These are phyloP conservation scores for Arabidopsis arenosa DNA, from an alignment of 345 rosid genomes.

Conservation along the genomic window DNA sequence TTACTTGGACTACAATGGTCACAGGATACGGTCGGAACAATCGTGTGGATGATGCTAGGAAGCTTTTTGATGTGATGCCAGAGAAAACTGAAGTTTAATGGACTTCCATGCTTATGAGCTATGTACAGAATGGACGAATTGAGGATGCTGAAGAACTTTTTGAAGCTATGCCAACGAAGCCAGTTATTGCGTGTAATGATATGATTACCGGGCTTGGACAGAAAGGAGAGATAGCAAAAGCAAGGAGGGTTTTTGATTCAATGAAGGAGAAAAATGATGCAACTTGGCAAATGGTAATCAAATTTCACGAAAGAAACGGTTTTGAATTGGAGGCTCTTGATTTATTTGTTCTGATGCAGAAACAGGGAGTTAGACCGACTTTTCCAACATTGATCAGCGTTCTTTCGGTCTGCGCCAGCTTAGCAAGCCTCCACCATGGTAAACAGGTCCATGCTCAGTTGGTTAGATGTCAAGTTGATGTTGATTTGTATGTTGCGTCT, in stretches of 20 bases:
- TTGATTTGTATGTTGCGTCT: slow-evolving; percentile 67
- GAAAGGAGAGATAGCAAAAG: slow-evolving; percentile 60
- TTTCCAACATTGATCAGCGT: slow-evolving; percentile 69
- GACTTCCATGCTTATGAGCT: slow-evolving; percentile 85
- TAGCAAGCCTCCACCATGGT: slow-evolving; percentile 74
- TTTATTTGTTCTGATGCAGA: slow-evolving; percentile 65
- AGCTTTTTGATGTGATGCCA: slow-evolving; percentile 87
- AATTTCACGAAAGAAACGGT: slow-evolving; percentile 68
- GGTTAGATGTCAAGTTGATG: slow-evolving; percentile 59
- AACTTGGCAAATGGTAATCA: slow-evolving; percentile 71
- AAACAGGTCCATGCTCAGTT: slow-evolving; percentile 69
- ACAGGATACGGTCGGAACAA: slow-evolving; percentile 68
- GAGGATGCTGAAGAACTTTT: slow-evolving; percentile 68
- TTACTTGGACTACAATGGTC: slow-evolving; percentile 83
- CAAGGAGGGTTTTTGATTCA: slow-evolving; percentile 58
- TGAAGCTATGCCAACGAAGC: slow-evolving; percentile 62
- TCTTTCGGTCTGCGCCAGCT: slow-evolving; percentile 69
- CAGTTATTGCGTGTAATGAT: slow-evolving; percentile 63
- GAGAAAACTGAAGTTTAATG: slow-evolving; percentile 79
- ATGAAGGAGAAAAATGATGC: slow-evolving; percentile 68
- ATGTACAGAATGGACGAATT: slow-evolving; percentile 65
- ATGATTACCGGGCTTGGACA: slow-evolving; percentile 74
- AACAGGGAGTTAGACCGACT: slow-evolving; percentile 53
- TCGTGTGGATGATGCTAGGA: slow-evolving; percentile 76
- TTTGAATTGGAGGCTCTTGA: slow-evolving; percentile 63